Conservation (phyloP, 331 rosid genomes). For the Pyrus hybrid region DNA sequence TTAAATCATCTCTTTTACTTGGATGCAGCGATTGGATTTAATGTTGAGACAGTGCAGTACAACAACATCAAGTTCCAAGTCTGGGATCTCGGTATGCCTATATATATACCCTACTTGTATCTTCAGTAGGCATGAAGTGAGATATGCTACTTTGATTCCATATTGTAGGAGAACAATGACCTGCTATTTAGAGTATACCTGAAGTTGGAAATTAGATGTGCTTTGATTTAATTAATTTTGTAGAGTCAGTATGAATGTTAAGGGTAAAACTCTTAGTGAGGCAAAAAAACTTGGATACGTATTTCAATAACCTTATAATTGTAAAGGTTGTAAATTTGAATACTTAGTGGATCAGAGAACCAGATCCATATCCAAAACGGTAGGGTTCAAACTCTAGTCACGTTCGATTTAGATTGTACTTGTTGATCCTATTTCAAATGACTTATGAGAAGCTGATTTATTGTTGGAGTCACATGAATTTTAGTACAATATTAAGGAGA, state of each 20-base stretch:
- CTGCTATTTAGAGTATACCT: neutral
- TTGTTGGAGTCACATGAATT: neutral
- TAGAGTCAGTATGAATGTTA: neutral
- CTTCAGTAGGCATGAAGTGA: neutral
- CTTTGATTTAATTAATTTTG: neutral
- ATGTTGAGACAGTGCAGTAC: conserved; percentile 96
- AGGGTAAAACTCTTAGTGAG: no score
- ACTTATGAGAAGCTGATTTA: neutral
- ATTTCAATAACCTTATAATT: neutral
- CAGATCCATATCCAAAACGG: neutral
- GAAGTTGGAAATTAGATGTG: neutral
- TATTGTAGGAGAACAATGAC: neutral
- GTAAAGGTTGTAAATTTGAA: neutral
- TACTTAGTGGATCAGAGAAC: neutral
- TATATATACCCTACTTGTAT: conserved; percentile 3
- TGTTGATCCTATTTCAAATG: neutral
- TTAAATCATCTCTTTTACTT: neutral
- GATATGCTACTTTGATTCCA: neutral
- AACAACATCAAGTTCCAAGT: conserved; percentile 98
- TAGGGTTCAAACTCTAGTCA: neutral
- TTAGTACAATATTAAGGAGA: neutral
- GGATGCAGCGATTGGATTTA: conserved; percentile 93
- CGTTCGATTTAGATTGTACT: neutral
- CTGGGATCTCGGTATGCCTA: conserved; percentile 92
- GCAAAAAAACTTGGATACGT: neutral